Base-by-base conservation (phyloP, 2,329 filamentous ascomycete species). In the Fusarium albidum region DNA sequence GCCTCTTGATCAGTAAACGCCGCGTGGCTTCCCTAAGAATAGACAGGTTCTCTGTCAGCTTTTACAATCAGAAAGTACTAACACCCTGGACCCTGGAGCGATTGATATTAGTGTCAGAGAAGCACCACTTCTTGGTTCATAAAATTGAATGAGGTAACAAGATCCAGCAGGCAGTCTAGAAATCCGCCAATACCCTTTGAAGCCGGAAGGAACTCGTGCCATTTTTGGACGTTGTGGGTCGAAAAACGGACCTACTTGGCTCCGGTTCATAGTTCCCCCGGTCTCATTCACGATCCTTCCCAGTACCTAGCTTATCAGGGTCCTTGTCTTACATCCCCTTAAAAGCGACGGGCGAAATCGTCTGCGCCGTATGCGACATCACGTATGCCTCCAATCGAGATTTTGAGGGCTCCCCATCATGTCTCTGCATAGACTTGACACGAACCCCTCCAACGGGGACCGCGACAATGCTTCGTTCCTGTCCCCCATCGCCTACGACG, bases 401-500 rank as follows among this genome's bases (percentile, higher is more conserved):
- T 64, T 42, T 33, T 41, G 35, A 60, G 44, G 47, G 50, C 43
- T 37, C 31, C 26, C 15, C 43, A 55, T 41, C 17, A 69, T 69
- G 67, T 42, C 67, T 49, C 40, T 56, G 9, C 55, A 58, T 7
- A 60, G 55, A n/a, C 43, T 64, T 26, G 62, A 69, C 35, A 61
- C 61, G 13, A 61, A 55, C 10, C 38, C 57, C 18, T 48, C 61
- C 9, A 62, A 41, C 18, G 58, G 50, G 49, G 59, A 53, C 17
- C 66, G 65, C 40, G 73, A 75, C 60, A 68, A 70, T 50, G 63
- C 64, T 43, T 82, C 80, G 38, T 79, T 89, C 40, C 82, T 90
- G 39, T 88, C 86, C 11, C 86, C 87, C 33, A 72, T 77, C 56
- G 80, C 78, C 40, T 88, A 89, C 76, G 87, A 90, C 62, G 86